Base-by-base conservation (phyloP, 148 eudicot genomes). In the Rhododendron mucronatum region DNA sequence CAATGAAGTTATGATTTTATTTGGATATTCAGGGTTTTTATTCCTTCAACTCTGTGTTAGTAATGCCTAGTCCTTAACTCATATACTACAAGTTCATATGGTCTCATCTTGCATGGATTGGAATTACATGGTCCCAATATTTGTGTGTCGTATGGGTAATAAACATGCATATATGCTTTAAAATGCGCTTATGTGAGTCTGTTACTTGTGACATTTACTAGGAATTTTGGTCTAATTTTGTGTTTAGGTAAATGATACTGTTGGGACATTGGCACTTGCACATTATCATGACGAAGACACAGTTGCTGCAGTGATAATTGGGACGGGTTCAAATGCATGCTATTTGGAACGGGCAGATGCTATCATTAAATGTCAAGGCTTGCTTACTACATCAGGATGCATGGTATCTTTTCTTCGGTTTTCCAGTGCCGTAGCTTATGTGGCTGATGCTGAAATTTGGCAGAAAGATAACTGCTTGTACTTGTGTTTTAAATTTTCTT, bases 321-420 rank as follows among this genome's bases (percentile, higher is more conserved):
- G 99, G 81, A 95, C 99, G 7, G 99, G 99, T 84, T 94, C 99
- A 45, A 96, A 96, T 90, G 99, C 98, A 67, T 95, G 98, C 87
- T 96, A 96, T 85, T 90, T 92, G 79, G 99, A 96, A 89, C 91
- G 98, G 69, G 93, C 97, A 81, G 97, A 95, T 90, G 96, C 99
- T 39, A 94, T 96, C 88, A 96, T 96, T 33, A 96, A 96, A 89
- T 92, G 92, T 90, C 98, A 95, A 87, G 97, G 97, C 86, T 90
- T 96, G 90, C 94, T 89, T 67, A 91, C 97, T 47, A 88, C 95
- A 53, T 89, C 98, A 48, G 99, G 98, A 87, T 91, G 90, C 94
- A 95, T 95, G 98, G 98, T 96, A 95, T 86, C n/a, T 76, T 83
- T 83, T 81, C 53, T 80, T 63, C 0, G 33, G 55, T 84, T 75